Evolutionary conservation across 2,329 filamentous ascomycete species (phyloP).

Genomic region (Talaromyces atroroseus): DNA sequence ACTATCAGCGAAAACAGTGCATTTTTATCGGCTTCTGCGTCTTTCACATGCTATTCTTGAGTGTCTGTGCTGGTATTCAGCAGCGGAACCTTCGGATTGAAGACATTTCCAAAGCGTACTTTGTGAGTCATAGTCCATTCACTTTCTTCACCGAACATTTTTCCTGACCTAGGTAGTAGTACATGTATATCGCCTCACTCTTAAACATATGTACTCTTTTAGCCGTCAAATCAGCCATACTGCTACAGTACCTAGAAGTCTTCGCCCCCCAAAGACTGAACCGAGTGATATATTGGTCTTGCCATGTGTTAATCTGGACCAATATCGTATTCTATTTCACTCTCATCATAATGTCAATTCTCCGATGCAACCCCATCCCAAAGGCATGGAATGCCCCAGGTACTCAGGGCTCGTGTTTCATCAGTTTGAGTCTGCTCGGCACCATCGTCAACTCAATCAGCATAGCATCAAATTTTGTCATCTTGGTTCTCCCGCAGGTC

Average conservation of each 20-base stretch:
- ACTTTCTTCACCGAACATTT: not conserved
- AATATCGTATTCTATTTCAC: not conserved
- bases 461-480: not conserved
- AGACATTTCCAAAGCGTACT: not conserved
- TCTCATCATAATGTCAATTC: not conserved
- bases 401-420: not conserved
- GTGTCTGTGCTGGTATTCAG: not conserved
- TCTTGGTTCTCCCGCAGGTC: conserved; percentile 4
- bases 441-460: not conserved
- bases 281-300: conserved; percentile 1
- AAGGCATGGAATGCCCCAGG: not conserved
- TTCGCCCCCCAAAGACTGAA: not conserved
- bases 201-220: not conserved
- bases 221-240: conserved; percentile 3
- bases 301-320: not conserved
- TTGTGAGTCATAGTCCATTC: not conserved
- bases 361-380: not conserved
- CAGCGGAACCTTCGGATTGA: not conserved
- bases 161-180: not conserved
- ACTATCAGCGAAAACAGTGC: not conserved
- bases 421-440: not conserved
- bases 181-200: not conserved
- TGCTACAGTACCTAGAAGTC: conserved; percentile 3
- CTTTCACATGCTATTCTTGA: not conserved
- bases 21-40: not conserved